These are phyloP conservation scores for Chlamydomonas sp. DNA, from an alignment of 139 green algal genomes.

Conservation along the genomic window DNA sequence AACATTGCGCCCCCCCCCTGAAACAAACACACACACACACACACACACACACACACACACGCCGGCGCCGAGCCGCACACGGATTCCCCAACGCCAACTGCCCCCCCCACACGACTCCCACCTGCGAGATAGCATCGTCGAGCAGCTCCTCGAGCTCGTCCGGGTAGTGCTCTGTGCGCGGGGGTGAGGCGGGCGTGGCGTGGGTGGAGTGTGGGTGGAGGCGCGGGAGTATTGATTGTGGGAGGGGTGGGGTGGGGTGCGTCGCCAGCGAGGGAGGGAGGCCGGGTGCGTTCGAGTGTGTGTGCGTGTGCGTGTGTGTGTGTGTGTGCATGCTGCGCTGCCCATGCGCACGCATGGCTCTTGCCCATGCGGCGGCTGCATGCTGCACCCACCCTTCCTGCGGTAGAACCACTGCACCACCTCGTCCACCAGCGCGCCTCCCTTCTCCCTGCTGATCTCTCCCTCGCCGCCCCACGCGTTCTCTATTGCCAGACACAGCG, in stretches of 20 bases:
- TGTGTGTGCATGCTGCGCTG: conserved; percentile 2
- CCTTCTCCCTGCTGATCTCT: conserved; percentile 61
- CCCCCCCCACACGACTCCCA: too few species aligned
- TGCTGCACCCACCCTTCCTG: conserved; percentile 53
- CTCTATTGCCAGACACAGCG: conserved; percentile 75
- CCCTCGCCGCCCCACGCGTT: conserved; percentile 90
- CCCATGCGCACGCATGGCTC: too few species aligned
- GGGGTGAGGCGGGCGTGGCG: too few species aligned
- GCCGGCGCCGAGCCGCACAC: too few species aligned
- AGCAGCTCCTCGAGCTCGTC: conserved; percentile 71
- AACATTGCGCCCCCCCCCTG: too few species aligned
- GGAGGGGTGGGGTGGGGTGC: neutral
- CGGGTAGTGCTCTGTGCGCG: conserved; percentile 60
- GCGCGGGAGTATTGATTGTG: neutral
- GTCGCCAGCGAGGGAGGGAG: neutral
- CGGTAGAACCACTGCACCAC: conserved; percentile 79
- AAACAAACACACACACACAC: too few species aligned
- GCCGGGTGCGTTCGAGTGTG: neutral
- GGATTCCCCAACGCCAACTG: too few species aligned
- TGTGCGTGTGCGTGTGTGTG: neutral
- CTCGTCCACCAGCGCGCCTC: conserved; percentile 57
- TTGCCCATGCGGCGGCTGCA: neutral
- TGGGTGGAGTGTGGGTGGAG: neutral
- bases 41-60: too few species aligned
- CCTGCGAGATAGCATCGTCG: conserved; percentile 34